Evolutionary conservation across 2,329 filamentous ascomycete genomes (phyloP).

Genomic region (Davidsoniella australis): DNA sequence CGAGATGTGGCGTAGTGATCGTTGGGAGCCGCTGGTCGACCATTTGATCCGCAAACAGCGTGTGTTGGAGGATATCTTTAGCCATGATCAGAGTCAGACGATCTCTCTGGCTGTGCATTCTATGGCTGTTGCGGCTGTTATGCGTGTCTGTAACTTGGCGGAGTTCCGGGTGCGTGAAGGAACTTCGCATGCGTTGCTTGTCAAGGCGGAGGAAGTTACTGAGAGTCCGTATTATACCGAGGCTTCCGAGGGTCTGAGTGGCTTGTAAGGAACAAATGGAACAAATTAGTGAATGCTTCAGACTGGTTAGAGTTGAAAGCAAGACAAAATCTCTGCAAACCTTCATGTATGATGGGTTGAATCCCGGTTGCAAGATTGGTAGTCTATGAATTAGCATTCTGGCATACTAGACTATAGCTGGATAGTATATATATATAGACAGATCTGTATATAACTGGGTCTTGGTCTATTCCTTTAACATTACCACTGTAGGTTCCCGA

Average conservation of each 20-base stretch:
- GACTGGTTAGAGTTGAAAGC: too few species aligned
- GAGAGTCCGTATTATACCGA: conserved; percentile 7
- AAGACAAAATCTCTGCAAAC: too few species aligned
- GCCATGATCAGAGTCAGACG: conserved; percentile 20
- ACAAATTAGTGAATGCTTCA: too few species aligned
- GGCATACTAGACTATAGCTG: too few species aligned
- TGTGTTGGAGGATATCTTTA: conserved; percentile 31
- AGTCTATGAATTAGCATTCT: too few species aligned
- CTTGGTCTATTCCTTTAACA: too few species aligned
- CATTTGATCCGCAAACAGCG: conserved; percentile 26
- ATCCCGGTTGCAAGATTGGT: too few species aligned
- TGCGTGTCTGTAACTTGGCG: conserved; percentile 25
- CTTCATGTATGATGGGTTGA: too few species aligned
- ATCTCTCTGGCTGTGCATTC: conserved; percentile 35
- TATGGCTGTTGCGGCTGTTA: conserved; percentile 27
- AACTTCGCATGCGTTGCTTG: conserved; percentile 36
- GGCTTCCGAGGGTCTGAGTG: conserved; percentile 1
- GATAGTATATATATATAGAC: too few species aligned
- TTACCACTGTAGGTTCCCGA: too few species aligned
- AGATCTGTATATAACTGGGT: too few species aligned
- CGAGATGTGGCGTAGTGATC: conserved; percentile 29
- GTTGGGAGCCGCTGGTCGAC: conserved; percentile 31
- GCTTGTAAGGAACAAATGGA: not conserved
- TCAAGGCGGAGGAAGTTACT: conserved; percentile 23
- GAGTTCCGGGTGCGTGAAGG: conserved; percentile 32